phyloP scores from a whole-genome alignment of 345 rosid species.

The Mallotus nudiflorus region DNA sequence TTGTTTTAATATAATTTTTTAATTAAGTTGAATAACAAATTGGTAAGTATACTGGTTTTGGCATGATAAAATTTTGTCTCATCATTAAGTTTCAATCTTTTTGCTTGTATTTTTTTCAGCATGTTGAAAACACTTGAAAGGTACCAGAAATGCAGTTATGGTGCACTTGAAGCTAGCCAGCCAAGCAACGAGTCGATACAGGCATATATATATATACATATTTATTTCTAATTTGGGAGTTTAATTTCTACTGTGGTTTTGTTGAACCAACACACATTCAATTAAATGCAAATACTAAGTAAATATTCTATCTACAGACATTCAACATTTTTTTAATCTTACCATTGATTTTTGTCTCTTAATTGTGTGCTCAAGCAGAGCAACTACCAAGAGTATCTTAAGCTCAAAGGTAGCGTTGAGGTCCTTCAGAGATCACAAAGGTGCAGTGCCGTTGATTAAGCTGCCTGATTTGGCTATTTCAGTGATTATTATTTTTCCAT shows the following conservation, averaged over 20 bases:
- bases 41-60: no score
- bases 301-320: no score
- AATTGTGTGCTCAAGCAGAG: constrained; percentile 32
- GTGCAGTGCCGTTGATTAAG: constrained; percentile 17
- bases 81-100: no score
- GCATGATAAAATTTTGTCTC: no score
- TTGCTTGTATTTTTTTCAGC: constrained; percentile 27
- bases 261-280: background rate
- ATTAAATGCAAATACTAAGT: no score
- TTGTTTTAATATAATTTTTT: no score
- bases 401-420: constrained; percentile 54
- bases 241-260: background rate
- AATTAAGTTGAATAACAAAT: background rate
- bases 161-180: constrained; percentile 34
- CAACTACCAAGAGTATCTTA: constrained; percentile 59
- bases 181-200: constrained; percentile 36
- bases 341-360: background rate
- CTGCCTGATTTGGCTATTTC: background rate
- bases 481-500: no score
- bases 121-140: constrained; percentile 47
- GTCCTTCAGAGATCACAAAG: constrained; percentile 56
- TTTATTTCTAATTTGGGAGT: background rate
- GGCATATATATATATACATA: constrained; percentile 22
- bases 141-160: constrained; percentile 50
- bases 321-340: no score